Evolutionary conservation across 129 eudicot species (phyloP).

Genomic region (Calendula officinalis): DNA sequence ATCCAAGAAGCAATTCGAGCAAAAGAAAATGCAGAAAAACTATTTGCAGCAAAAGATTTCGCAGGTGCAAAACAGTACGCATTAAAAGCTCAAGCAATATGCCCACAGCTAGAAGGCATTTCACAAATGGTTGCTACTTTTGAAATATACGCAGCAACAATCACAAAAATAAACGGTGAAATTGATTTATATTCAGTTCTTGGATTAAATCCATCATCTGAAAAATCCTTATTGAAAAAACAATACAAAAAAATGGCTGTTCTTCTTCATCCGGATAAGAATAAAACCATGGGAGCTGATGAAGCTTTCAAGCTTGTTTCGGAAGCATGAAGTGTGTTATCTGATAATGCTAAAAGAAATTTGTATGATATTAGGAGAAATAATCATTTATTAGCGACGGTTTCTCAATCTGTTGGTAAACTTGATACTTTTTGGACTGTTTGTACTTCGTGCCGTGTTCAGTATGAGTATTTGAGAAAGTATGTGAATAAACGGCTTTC

Average conservation of each 20-base stretch:
- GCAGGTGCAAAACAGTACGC: conserved; percentile 74
- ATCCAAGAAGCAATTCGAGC: conserved; percentile 80
- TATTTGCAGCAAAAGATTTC: conserved; percentile 65
- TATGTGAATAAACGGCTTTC: conserved; percentile 92
- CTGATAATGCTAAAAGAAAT: conserved; percentile 66
- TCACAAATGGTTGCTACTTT: conserved; percentile 95
- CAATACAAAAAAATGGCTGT: conserved; percentile 87
- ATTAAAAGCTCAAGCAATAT: conserved; percentile 71
- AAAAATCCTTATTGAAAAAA: conserved; percentile 60
- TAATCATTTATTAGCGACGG: conserved; percentile 35
- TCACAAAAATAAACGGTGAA: conserved; percentile 55
- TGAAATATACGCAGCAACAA: conserved; percentile 63
- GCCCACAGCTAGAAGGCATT: conserved; percentile 83
- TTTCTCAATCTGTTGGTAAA: conserved; percentile 32
- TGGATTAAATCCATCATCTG: conserved; percentile 74
- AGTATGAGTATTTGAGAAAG: conserved; percentile 88
- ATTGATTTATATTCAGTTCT: conserved; percentile 77
- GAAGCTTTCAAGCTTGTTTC: conserved; percentile 89
- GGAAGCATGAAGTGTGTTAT: conserved; percentile 82
- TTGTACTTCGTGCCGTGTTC: conserved; percentile 97
- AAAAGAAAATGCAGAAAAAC: conserved; percentile 81
- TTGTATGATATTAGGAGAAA: conserved; percentile 70
- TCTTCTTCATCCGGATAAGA: conserved; percentile 93
- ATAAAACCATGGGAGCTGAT: conserved; percentile 87
- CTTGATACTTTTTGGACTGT: conserved; percentile 94